Conservation (phyloP, 805 yeast genomes). For the Lachancea lanzarotensis region DNA sequence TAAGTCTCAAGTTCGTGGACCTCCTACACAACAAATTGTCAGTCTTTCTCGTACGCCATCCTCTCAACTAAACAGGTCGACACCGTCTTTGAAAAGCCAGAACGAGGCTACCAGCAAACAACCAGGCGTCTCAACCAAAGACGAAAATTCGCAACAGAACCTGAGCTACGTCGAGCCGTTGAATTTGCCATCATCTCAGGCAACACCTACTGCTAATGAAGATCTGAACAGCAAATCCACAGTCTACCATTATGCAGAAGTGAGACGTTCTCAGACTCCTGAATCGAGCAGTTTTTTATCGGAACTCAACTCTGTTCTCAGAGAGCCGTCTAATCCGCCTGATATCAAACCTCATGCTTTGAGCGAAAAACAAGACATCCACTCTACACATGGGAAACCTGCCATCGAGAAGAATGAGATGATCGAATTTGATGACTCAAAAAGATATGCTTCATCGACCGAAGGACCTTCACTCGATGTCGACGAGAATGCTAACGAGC, state of each 20-base stretch:
- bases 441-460: conserved; percentile 4
- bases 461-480: conserved; percentile 10
- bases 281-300: conserved; percentile 17
- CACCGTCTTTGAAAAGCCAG: background rate
- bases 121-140: background rate
- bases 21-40: no score
- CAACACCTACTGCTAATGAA: background rate
- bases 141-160: background rate
- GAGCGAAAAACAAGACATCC: background rate
- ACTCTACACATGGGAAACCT: background rate
- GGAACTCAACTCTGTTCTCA: conserved; percentile 21
- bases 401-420: conserved; percentile 5
- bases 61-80: background rate
- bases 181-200: background rate
- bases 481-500: conserved; percentile 24
- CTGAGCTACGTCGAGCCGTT: background rate
- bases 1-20: no score
- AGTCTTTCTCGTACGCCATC: background rate
- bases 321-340: background rate
- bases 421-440: conserved; percentile 1
- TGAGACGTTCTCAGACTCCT: background rate
- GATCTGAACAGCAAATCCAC: background rate
- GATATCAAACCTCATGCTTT: background rate
- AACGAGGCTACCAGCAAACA: background rate
- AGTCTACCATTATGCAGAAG: background rate